Evolutionary conservation across 768 basidiomycete species (phyloP).

Genomic region (Sporobolomyces phaffii): DNA sequence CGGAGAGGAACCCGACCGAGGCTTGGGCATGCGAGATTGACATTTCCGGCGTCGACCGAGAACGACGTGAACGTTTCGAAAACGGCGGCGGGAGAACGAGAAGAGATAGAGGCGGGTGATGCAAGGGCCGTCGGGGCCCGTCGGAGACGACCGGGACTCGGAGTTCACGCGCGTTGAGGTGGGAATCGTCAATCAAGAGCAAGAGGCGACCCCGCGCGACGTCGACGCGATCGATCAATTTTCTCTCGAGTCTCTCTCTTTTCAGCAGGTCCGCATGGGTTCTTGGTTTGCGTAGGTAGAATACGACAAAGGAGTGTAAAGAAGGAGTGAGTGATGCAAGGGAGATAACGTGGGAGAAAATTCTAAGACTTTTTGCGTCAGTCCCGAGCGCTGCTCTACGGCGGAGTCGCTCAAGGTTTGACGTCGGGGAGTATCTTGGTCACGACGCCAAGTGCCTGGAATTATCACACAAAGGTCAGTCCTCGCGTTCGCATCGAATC

Average conservation of each 20-base stretch:
- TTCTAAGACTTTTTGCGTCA: too few relatives aligned
- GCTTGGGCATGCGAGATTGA: conserved; percentile 15
- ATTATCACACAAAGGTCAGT: too few relatives aligned
- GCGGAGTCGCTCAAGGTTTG: conserved; percentile 10
- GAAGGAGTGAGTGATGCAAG: not conserved
- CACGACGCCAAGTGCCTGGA: conserved; percentile 44
- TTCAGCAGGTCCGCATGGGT: too few relatives aligned
- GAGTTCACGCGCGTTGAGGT: too few relatives aligned
- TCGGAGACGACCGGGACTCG: too few relatives aligned
- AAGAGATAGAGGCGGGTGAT: not conserved
- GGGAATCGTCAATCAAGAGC: too few relatives aligned
- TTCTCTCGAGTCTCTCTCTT: not conserved
- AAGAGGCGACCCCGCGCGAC: too few relatives aligned
- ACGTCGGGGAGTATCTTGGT: conserved; percentile 38
- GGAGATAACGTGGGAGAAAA: too few relatives aligned
- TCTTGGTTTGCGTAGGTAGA: too few relatives aligned
- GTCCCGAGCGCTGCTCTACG: too few relatives aligned
- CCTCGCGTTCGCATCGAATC: too few relatives aligned
- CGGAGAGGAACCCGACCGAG: conserved; percentile 15
- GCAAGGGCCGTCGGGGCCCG: too few relatives aligned
- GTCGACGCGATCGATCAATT: not conserved
- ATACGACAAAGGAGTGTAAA: not conserved
- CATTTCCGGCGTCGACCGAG: not conserved
- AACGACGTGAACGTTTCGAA: not conserved
- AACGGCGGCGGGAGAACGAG: not conserved